Evolutionary conservation across 192 early-diverging fungal genomes (phyloP).

Genomic region (Rhizoclosmatium sp.): DNA sequence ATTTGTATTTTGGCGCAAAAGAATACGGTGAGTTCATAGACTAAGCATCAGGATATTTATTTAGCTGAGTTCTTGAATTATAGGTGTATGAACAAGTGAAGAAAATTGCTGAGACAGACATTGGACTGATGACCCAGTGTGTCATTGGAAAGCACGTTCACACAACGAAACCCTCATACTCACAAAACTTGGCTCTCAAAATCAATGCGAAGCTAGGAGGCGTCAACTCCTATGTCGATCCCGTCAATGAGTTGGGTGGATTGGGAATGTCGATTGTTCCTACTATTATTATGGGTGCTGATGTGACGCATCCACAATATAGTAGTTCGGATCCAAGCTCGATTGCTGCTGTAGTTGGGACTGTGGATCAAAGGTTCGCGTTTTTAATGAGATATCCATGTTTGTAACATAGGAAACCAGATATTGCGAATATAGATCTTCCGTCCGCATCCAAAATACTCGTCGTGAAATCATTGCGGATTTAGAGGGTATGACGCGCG

Average conservation of each 20-base stretch:
- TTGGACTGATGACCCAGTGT: constrained; percentile 87
- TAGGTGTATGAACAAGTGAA: constrained; percentile 82
- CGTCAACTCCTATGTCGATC: constrained; percentile 44
- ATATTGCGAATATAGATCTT: constrained; percentile 37
- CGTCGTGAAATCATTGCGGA: constrained; percentile 77
- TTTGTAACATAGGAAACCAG: not conserved
- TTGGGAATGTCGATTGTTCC: constrained; percentile 32
- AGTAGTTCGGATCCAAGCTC: constrained; percentile 49
- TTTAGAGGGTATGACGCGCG: constrained; percentile 69
- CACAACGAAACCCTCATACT: constrained; percentile 73
- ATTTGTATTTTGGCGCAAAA: constrained; percentile 43
- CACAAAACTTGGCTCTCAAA: constrained; percentile 82
- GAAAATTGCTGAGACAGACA: constrained; percentile 77
- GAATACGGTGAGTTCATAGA: constrained; percentile 28
- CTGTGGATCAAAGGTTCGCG: constrained; percentile 49
- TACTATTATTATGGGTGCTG: constrained; percentile 66
- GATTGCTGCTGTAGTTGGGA: constrained; percentile 52
- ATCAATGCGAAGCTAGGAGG: constrained; percentile 75
- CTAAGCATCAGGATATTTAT: not conserved
- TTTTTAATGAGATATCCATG: constrained; percentile 28
- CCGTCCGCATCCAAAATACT: constrained; percentile 66
- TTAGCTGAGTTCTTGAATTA: not conserved
- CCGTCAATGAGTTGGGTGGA: constrained; percentile 31
- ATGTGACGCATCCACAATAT: constrained; percentile 63
- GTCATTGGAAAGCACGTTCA: constrained; percentile 71